These are phyloP conservation scores for Conidiobolus incongruus DNA, from an alignment of 371 early-diverging fungal species.

Conservation along the genomic window DNA sequence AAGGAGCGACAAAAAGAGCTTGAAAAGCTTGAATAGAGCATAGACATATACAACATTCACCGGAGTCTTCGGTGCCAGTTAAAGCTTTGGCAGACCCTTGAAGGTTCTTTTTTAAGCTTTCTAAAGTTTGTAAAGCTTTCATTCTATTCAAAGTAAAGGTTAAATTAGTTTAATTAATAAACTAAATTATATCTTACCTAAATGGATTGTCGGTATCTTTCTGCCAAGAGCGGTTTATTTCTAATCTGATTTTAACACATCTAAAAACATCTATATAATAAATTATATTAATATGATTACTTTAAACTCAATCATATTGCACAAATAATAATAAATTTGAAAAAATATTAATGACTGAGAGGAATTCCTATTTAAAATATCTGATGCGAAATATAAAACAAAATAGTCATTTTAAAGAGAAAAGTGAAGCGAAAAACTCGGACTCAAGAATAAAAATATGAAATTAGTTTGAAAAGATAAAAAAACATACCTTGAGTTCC, in stretches of 20 bases:
- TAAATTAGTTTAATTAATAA: background rate
- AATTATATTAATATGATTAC: no score
- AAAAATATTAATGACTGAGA: no score
- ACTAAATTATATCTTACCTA: slow-evolving; percentile 9
- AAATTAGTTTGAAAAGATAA: background rate
- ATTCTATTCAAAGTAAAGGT: background rate
- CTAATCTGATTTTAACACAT: slow-evolving; percentile 61
- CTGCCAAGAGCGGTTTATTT: slow-evolving; percentile 48
- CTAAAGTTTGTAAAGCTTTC: slow-evolving; percentile 4
- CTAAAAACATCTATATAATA: slow-evolving; percentile 26
- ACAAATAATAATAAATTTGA: no score
- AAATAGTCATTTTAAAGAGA: no score
- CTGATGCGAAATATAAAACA: no score
- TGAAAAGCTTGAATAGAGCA: slow-evolving; percentile 73
- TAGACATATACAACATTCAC: slow-evolving; percentile 90
- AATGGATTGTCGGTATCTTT: slow-evolving; percentile 24
- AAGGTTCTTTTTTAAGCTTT: slow-evolving; percentile 1
- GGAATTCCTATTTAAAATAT: no score
- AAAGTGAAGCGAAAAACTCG: background rate
- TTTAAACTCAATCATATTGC: no score
- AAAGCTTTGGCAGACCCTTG: background rate
- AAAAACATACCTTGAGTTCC: slow-evolving; percentile 47
- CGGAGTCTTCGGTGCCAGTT: slow-evolving; percentile 9
- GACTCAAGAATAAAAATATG: background rate
- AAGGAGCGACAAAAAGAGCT: slow-evolving; percentile 84